phyloP scores from a whole-genome alignment of 148 eudicot species.

The Gaultheria prostrata region DNA sequence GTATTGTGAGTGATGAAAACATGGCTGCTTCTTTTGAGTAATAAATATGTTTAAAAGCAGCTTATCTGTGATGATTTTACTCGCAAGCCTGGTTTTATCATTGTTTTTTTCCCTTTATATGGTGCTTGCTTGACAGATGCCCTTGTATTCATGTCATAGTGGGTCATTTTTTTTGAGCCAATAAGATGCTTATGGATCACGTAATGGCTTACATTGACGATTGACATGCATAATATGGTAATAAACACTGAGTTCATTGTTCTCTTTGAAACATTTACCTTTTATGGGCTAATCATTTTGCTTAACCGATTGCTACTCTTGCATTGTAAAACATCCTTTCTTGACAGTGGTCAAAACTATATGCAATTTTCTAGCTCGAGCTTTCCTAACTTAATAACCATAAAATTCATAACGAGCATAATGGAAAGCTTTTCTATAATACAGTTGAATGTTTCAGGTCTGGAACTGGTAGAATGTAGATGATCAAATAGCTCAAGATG shows the following conservation, averaged over 20 bases:
- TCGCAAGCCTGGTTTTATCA: background rate
- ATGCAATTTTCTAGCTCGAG: no score
- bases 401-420: constrained; percentile 23
- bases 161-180: background rate
- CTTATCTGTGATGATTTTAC: background rate
- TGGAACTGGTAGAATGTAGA: constrained; percentile 69
- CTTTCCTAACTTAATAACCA: no score
- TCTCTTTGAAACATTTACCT: background rate
- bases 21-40: background rate
- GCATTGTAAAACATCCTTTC: background rate
- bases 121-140: background rate
- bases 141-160: background rate
- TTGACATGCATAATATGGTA: background rate
- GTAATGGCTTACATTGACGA: background rate
- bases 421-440: constrained; percentile 58
- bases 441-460: constrained; percentile 61
- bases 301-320: background rate
- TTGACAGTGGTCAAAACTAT: no score
- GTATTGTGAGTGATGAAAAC: background rate
- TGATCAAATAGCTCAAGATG: constrained; percentile 49
- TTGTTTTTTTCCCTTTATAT: no score
- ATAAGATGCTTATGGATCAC: background rate
- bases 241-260: background rate
- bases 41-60: background rate
- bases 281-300: background rate